Base-by-base conservation (phyloP, 371 early-diverging fungal genomes). In the Mucor ambiguus region DNA sequence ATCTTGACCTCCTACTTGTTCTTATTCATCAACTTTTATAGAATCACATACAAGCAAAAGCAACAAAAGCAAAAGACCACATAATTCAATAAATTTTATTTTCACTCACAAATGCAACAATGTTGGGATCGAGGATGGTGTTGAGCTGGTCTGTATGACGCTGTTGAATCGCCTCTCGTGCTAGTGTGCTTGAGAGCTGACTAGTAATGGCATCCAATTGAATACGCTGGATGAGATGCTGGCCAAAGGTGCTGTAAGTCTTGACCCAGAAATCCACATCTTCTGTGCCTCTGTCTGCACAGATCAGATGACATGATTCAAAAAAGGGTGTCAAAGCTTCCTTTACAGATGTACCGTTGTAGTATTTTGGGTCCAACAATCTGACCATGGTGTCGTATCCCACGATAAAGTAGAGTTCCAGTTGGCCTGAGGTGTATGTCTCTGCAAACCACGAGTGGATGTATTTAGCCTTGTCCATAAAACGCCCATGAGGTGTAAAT, bases 21-120 rank as follows among this genome's bases (percentile, higher is more conserved):
- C 61, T 80, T 95, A 35, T 95, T 94, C 74, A 89, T 94, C 72
- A 90, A 91, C 75, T 94, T 94, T 73, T 94, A 91, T 78, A 79
- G 88, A 75, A 81, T 90, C 61, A 94, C 94, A 35, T 94, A 94
- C 79, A 66, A 63, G 30, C 72, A 66, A 44, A 64, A 55, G 49
- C 58, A 68, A 33, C 52, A 65, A 68, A 52, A 69, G 64, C 20
- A 71, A 61, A 60, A 67, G 56, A 29, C 35, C 16, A 20, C n/a
- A 38, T 24, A 35, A 38, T 14, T 7, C 29, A 66, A 61, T 61
- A 70, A 62, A 61, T 33, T 68, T 35, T 38, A 46, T 32, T 43
- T 16, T 30, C 28, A 57, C 54, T 64, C 18, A 66, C 32, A 61
- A 60, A 66, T 4, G 55, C 44, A n/a, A 43, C 30, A 24, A 66